A percentile compares a stretch with the other conserved stretches of the same genome.
These are phyloP conservation scores for Petunia hybrid DNA, from an alignment of 305 asterid genomes.

Conservation along the genomic window DNA sequence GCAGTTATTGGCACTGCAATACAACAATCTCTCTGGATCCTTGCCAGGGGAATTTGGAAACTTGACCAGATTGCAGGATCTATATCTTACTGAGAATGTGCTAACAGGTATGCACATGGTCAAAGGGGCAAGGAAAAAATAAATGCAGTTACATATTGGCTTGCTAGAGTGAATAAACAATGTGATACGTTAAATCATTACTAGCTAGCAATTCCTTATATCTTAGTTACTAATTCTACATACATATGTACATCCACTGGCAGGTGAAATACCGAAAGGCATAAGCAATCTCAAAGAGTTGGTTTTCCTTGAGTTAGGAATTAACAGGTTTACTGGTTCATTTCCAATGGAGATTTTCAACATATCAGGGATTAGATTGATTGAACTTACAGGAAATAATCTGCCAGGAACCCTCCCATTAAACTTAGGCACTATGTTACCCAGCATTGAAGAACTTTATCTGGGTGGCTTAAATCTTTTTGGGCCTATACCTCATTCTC, in stretches of 20 bases:
- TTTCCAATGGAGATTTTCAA: constrained; percentile 31
- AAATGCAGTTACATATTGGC: not conserved
- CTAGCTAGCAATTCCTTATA: not conserved
- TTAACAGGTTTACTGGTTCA: constrained; percentile 25
- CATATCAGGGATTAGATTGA: constrained; percentile 2
- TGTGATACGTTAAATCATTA: not conserved
- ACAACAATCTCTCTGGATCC: constrained; percentile 22
- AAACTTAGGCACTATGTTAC: not conserved
- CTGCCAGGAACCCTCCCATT: constrained; percentile 32
- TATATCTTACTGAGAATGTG: not conserved
- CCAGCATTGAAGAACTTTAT: not conserved
- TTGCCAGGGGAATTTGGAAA: constrained; percentile 26
- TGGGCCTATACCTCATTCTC: constrained; percentile 31
- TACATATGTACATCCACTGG: not conserved
- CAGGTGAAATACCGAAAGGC: constrained; percentile 34
- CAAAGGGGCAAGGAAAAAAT: not conserved
- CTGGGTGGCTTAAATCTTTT: not conserved
- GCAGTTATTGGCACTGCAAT: not conserved
- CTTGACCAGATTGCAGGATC: not conserved
- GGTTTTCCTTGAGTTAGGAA: not conserved
- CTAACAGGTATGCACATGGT: constrained; percentile 30
- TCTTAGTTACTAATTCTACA: not conserved
- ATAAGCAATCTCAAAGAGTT: constrained; percentile 18
- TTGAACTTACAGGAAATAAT: constrained; percentile 9
- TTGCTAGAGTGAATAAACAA: not conserved